Evolutionary conservation across 208 protist genomes (phyloP).

Genomic region (Trypanosoma boissoni): DNA sequence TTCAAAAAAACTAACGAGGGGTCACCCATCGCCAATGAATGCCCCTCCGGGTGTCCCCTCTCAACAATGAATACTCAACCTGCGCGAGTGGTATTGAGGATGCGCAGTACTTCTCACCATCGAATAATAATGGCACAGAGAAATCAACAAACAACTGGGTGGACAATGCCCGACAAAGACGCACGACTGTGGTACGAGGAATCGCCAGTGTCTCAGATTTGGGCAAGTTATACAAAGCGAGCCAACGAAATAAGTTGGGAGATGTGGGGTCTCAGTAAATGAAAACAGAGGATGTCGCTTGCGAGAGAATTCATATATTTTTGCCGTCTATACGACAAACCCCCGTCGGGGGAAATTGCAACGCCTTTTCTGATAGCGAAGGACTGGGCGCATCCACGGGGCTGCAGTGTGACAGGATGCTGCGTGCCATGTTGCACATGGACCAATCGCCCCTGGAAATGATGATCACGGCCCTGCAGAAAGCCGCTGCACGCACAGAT

Average conservation of each 20-base stretch:
- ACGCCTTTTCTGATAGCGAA: constrained; percentile 3
- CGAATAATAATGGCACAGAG: not conserved
- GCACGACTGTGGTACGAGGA: not conserved
- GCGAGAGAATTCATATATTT: not conserved
- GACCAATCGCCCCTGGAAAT: not conserved
- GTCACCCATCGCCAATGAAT: no score
- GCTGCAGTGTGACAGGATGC: not conserved
- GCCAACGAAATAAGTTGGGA: not conserved
- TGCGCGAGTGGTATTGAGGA: no score
- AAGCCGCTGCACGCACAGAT: not conserved
- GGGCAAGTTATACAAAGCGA: not conserved
- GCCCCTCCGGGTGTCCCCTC: no score
- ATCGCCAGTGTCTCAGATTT: not conserved
- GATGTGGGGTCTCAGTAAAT: not conserved
- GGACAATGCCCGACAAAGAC: not conserved
- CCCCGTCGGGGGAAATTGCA: not conserved
- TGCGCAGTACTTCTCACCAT: not conserved
- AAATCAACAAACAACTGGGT: not conserved
- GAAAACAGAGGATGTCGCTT: not conserved
- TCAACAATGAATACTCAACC: no score
- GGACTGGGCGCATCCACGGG: not conserved
- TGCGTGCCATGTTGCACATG: not conserved
- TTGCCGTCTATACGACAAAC: not conserved
- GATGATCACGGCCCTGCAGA: not conserved
- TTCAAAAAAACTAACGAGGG: no score